Conservation (phyloP, 164 flowering plant species). For the Sedum album region DNA sequence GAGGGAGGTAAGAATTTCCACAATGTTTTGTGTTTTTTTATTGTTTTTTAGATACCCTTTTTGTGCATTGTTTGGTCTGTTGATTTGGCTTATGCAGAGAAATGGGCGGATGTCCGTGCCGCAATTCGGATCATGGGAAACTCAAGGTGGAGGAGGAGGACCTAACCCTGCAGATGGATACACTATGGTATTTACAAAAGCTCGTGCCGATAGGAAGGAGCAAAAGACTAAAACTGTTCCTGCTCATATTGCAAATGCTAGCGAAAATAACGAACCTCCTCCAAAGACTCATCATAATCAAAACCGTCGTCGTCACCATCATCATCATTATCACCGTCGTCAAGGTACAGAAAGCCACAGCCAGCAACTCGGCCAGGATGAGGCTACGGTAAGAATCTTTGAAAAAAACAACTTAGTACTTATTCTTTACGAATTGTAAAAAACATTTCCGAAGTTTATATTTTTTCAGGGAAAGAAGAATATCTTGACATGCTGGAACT, state of each 20-base stretch:
- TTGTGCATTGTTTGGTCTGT: too few relatives aligned
- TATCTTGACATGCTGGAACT: conserved; percentile 35
- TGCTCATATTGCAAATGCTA: not conserved
- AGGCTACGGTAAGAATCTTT: not conserved
- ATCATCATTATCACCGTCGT: not conserved
- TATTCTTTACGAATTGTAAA: not conserved
- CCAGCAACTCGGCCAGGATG: not conserved
- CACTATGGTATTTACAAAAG: conserved; percentile 1
- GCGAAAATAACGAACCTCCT: not conserved
- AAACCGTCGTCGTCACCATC: not conserved
- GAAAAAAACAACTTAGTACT: not conserved
- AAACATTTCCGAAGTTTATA: not conserved
- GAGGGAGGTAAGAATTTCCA: too few relatives aligned
- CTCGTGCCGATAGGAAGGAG: conserved; percentile 1
- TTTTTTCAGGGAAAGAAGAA: conserved; percentile 36
- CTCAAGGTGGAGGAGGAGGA: too few relatives aligned
- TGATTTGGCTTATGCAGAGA: too few relatives aligned
- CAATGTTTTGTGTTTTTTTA: too few relatives aligned
- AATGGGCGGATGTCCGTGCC: too few relatives aligned
- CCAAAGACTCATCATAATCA: not conserved
- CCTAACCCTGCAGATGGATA: conserved; percentile 4
- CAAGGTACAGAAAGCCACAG: not conserved
- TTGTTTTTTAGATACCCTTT: too few relatives aligned
- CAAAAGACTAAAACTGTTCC: not conserved
- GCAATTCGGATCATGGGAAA: too few relatives aligned